Evolutionary conservation across 179 eudicot species (phyloP).

Genomic region (Silene noctiflora): DNA sequence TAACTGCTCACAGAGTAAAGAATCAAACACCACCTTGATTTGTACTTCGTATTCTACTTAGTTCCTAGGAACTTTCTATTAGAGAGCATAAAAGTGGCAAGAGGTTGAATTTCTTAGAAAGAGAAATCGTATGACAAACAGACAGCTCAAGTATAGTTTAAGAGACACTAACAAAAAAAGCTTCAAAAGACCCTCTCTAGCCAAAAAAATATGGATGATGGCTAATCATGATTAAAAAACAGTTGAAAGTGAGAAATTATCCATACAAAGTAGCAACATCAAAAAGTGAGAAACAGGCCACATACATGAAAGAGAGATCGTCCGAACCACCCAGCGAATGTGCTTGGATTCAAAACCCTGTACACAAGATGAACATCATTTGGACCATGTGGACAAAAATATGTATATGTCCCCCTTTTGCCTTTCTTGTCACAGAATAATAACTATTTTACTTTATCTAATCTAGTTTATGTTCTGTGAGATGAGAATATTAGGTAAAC

Average conservation of each 20-base stretch:
- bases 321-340: constrained; percentile 99
- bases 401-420: not conserved
- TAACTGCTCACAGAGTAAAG: too few species aligned
- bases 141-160: not conserved
- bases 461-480: constrained; percentile 3
- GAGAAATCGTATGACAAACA: not conserved
- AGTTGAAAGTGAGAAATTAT: not conserved
- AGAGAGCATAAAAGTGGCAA: not conserved
- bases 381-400: not conserved
- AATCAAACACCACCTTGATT: too few species aligned
- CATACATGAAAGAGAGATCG: constrained; percentile 92
- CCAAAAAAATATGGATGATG: not conserved
- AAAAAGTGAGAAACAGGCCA: constrained; percentile 11
- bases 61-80: not conserved
- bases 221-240: not conserved
- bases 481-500: not conserved
- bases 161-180: not conserved
- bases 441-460: not conserved
- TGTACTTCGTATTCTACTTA: too few species aligned
- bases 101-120: not conserved
- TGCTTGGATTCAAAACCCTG: constrained; percentile 97
- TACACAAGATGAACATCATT: constrained; percentile 21
- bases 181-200: not conserved
- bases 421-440: constrained; percentile 7
- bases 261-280: not conserved